A percentile compares a stretch with the other conserved stretches of the same genome.
Evolutionary conservation across 352 stramenopile species (phyloP).

Genomic region (Blastocystis sp.): DNA sequence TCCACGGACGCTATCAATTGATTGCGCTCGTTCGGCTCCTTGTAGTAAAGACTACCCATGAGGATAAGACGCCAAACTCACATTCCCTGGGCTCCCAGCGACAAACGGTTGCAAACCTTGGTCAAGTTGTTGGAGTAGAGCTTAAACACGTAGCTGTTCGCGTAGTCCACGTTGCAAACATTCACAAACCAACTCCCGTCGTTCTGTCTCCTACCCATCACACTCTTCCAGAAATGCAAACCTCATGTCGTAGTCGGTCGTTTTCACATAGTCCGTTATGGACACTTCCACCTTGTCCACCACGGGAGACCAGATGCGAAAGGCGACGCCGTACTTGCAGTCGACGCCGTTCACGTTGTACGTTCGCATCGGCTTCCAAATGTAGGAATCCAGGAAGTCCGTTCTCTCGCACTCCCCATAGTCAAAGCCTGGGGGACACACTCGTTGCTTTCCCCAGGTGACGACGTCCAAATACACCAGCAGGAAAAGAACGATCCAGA

Average conservation of each 20-base stretch:
- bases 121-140: not conserved
- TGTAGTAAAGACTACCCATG: slow-evolving; percentile 24
- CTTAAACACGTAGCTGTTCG: slow-evolving; percentile 33
- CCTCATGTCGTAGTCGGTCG: slow-evolving; percentile 11
- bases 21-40: slow-evolving; percentile 1
- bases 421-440: slow-evolving; percentile 16
- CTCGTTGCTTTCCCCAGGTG: not conserved
- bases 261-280: slow-evolving; percentile 20
- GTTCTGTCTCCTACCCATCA: slow-evolving; percentile 23
- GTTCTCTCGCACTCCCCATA: slow-evolving; percentile 21
- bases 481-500: slow-evolving; percentile 16
- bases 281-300: not conserved
- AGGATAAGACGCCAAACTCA: not conserved
- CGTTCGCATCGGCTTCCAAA: slow-evolving; percentile 34
- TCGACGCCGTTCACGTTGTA: not conserved
- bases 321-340: slow-evolving; percentile 48
- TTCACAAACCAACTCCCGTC: slow-evolving; percentile 64
- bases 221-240: not conserved
- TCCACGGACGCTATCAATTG: not conserved
- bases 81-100: slow-evolving; percentile 33
- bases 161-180: slow-evolving; percentile 38
- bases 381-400: slow-evolving; percentile 65
- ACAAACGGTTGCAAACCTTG: slow-evolving; percentile 1
- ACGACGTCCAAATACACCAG: slow-evolving; percentile 2
- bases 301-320: slow-evolving; percentile 29